A percentile compares a stretch with the other conserved stretches of the same genome.
Evolutionary conservation across 805 yeast genomes (phyloP).

Genomic region (Schwanniomyces vanrijiae): DNA sequence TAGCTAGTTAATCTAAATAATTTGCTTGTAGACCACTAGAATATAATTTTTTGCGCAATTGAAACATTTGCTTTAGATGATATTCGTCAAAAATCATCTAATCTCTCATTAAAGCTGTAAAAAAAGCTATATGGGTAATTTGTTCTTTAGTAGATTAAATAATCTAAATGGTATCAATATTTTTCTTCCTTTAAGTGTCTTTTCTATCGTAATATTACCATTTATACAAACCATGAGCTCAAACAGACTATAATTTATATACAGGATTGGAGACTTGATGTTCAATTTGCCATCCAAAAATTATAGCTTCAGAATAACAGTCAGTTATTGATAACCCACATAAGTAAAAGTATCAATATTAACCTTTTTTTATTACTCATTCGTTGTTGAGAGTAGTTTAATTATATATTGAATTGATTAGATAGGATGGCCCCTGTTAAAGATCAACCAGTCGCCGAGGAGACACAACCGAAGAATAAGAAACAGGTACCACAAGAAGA

Average conservation of each 20-base stretch:
- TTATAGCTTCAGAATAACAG: neutral
- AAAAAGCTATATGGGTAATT: too few species aligned
- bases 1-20: too few species aligned
- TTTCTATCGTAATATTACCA: too few species aligned
- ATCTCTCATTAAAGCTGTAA: too few species aligned
- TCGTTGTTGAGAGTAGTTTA: neutral
- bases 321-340: neutral
- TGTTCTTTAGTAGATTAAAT: too few species aligned
- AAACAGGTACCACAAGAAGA: conserved; percentile 51
- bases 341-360: neutral
- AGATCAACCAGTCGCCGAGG: conserved; percentile 17
- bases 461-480: conserved; percentile 15
- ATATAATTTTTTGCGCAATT: too few species aligned
- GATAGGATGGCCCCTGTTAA: conserved; percentile 35
- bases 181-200: too few species aligned
- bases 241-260: neutral
- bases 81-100: too few species aligned
- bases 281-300: neutral
- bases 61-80: too few species aligned
- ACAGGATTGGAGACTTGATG: neutral
- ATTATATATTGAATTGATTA: neutral
- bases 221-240: neutral
- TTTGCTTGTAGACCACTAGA: too few species aligned
- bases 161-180: too few species aligned
- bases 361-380: neutral